Evolutionary conservation across 2,329 filamentous ascomycete genomes (phyloP), one percentile per base, ranked within the genome.

Genomic region (Metarhizium album): DNA sequence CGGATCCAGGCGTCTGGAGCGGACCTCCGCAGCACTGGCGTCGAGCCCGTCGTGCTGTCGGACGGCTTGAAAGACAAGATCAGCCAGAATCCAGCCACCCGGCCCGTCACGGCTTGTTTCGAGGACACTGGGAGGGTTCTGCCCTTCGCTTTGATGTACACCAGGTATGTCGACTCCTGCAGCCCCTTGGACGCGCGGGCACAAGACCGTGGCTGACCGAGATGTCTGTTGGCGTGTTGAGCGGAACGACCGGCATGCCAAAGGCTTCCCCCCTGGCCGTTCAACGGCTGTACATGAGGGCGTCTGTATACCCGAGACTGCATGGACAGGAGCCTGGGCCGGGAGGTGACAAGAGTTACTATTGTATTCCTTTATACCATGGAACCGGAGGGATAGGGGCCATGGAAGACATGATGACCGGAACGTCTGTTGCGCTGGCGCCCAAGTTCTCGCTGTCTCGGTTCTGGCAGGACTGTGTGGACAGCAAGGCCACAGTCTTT

Each of bases 381-480:
- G 52, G 52, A n/a, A 53, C 52, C 2, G 52, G 52, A 4, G 52
- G 48, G 7, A 18, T 48, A 3, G 24, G 33, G 3, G 48, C 46
- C 11, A 48, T 53, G 13, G 27, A 27, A 6, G 46, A 53, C 27
- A 23, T 53, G 40, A 51, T 51, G 52, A 51, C 33, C 42, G 52
- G 52, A 20, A 4, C 43, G 8, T 51, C 48, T n/a, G 27, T 53
- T 27, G 51, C 48, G 9, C 16, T 53, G 29, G 42, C 45, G 14
- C 51, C 51, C 2, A 53, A 48, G 20, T 53, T 53, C 9, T 53
- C 52, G 5, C 42, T 53, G 24, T 53, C 52, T 16, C 24, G 46
- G 20, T 53, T 53, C 24, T 53, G 52, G 52, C 31, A 48, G 22
- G 52, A 53, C 23, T 53, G 48, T 18, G 48, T 53, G 11, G 52